These are phyloP conservation scores for Nematodospora anomalae DNA, from an alignment of 1,139 yeast genomes.

Conservation along the genomic window DNA sequence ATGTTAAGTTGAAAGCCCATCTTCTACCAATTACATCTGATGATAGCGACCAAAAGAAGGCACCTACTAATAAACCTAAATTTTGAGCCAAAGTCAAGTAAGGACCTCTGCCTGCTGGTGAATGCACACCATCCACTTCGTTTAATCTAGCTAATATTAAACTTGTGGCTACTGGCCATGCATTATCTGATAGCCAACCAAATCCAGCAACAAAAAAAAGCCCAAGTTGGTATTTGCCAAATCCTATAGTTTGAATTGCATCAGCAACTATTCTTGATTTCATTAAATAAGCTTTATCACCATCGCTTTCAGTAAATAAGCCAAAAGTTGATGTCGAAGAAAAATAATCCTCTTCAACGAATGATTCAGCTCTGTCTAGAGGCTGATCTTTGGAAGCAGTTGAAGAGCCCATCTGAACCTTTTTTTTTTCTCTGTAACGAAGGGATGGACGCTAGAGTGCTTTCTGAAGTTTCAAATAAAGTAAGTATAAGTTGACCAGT, in stretches of 20 bases:
- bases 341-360: not conserved
- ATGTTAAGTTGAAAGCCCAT: constrained; percentile 47
- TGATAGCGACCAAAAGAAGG: constrained; percentile 41
- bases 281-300: constrained; percentile 28
- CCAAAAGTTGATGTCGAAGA: constrained; percentile 4
- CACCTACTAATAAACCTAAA: constrained; percentile 44
- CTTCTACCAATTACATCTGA: constrained; percentile 44
- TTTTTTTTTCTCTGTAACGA: not conserved
- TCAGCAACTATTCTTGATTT: constrained; percentile 34
- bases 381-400: not conserved
- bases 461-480: no score
- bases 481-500: no score
- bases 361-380: not conserved
- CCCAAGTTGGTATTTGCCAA: constrained; percentile 43
- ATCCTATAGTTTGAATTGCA: constrained; percentile 43
- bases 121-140: constrained; percentile 41
- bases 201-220: constrained; percentile 45
- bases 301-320: constrained; percentile 23
- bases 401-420: not conserved
- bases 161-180: constrained; percentile 44
- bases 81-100: constrained; percentile 44
- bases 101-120: constrained; percentile 36
- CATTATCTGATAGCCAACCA: constrained; percentile 47
- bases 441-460: not conserved
- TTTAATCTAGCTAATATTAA: constrained; percentile 34